phyloP scores from a whole-genome alignment of 352 stramenopile genomes.

The Phytophthora gonapodyides region DNA sequence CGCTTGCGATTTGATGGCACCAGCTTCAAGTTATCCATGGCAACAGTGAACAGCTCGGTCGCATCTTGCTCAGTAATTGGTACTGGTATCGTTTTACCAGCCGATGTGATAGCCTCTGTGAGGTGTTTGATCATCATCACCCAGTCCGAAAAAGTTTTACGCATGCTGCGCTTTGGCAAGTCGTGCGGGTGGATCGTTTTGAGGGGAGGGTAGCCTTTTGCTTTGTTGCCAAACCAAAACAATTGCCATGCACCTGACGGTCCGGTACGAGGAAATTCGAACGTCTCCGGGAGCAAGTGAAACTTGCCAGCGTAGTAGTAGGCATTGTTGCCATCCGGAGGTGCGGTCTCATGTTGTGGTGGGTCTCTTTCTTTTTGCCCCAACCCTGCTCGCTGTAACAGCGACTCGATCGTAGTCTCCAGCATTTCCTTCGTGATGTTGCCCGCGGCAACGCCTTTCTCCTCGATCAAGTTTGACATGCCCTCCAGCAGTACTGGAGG shows the following conservation, averaged over 20 bases:
- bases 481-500: slow-evolving; percentile 9
- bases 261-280: slow-evolving; percentile 14
- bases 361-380: neutral
- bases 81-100: neutral
- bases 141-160: slow-evolving; percentile 16
- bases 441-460: slow-evolving; percentile 9
- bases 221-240: slow-evolving; percentile 18
- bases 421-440: slow-evolving; percentile 17
- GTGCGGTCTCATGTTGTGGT: neutral
- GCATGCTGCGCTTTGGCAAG: slow-evolving; percentile 4
- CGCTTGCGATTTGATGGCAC: neutral
- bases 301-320: slow-evolving; percentile 20
- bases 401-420: slow-evolving; percentile 3
- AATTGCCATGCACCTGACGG: slow-evolving; percentile 17
- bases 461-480: slow-evolving; percentile 4
- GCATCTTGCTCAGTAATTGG: neutral
- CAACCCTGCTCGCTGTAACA: neutral
- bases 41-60: neutral
- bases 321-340: neutral
- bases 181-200: slow-evolving; percentile 11
- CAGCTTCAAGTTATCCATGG: neutral
- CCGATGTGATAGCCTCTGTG: neutral
- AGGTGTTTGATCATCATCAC: slow-evolving; percentile 10
- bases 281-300: slow-evolving; percentile 14
- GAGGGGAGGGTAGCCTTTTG: slow-evolving; percentile 10